Conservation (phyloP, 2,329 filamentous ascomycete genomes). For the Aspergillus jensenii region DNA sequence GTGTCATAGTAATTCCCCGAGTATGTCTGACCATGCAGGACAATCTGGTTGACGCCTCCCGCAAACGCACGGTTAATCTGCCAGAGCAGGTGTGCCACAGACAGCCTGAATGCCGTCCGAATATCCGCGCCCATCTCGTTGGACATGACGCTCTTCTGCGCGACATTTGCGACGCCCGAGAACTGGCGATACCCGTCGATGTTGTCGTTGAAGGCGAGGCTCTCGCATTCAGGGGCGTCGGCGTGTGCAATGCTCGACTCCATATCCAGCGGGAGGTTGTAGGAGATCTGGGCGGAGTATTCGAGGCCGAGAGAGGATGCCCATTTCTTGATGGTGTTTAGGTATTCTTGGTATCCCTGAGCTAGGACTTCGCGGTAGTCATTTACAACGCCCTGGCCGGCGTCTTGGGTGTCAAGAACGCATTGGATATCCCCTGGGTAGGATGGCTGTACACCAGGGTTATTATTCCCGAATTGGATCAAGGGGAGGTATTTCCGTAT, state of each 20-base stretch:
- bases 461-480: constrained; percentile 29
- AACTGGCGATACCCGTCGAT: constrained; percentile 46
- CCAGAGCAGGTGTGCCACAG: constrained; percentile 31
- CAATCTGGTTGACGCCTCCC: constrained; percentile 45
- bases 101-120: constrained; percentile 21
- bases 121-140: constrained; percentile 38
- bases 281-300: constrained; percentile 42
- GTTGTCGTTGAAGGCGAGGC: constrained; percentile 34
- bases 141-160: constrained; percentile 41
- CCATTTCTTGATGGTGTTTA: constrained; percentile 33
- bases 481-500: constrained; percentile 33
- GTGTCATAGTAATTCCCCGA: constrained; percentile 46
- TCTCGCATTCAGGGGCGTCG: constrained; percentile 45
- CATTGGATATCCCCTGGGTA: constrained; percentile 13
- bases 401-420: constrained; percentile 15
- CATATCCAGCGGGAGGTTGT: constrained; percentile 48
- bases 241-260: constrained; percentile 37
- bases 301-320: constrained; percentile 27
- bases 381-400: constrained; percentile 22
- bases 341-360: constrained; percentile 32
- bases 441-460: constrained; percentile 9
- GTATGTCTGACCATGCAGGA: constrained; percentile 48
- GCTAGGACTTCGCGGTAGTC: constrained; percentile 25
- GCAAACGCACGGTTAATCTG: constrained; percentile 41
- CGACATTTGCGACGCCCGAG: constrained; percentile 40